These are phyloP conservation scores for Lichtheimia hyalospora DNA, from an alignment of 371 early-diverging fungal species.

Conservation along the genomic window DNA sequence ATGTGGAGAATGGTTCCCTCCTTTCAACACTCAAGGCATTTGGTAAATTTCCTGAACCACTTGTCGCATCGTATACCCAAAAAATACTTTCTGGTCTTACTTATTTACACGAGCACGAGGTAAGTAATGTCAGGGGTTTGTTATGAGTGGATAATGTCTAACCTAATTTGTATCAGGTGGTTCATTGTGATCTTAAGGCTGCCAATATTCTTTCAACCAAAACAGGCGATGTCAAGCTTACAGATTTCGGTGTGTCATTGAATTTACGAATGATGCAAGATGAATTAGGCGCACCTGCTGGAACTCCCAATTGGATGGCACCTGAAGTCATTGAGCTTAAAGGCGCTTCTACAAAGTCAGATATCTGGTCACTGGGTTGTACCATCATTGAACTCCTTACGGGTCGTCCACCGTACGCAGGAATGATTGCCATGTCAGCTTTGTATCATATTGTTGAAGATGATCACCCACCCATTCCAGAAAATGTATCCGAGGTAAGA, in stretches of 20 bases:
- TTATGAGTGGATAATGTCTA: too few species aligned
- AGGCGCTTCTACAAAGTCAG: slow-evolving; percentile 80
- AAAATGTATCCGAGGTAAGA: slow-evolving; percentile 60
- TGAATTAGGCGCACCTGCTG: slow-evolving; percentile 70
- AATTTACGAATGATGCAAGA: slow-evolving; percentile 69
- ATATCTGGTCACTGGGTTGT: slow-evolving; percentile 91
- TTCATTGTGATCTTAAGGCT: slow-evolving; percentile 95
- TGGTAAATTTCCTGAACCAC: slow-evolving; percentile 86
- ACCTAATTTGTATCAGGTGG: slow-evolving; percentile 44
- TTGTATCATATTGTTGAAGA: slow-evolving; percentile 91
- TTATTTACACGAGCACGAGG: slow-evolving; percentile 86
- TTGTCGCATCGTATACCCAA: slow-evolving; percentile 82
- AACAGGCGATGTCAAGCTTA: slow-evolving; percentile 86
- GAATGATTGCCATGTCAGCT: slow-evolving; percentile 82
- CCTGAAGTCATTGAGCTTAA: slow-evolving; percentile 88
- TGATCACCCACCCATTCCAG: slow-evolving; percentile 78
- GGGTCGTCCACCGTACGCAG: slow-evolving; percentile 84
- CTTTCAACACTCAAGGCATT: slow-evolving; percentile 81
- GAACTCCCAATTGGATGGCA: slow-evolving; percentile 99
- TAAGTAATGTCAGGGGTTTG: neutral
- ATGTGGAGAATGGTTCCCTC: slow-evolving; percentile 94
- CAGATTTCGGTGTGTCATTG: slow-evolving; percentile 92
- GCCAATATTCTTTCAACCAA: slow-evolving; percentile 93
- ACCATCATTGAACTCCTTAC: slow-evolving; percentile 85
- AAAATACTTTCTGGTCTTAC: slow-evolving; percentile 86